Evolutionary conservation across 768 basidiomycete genomes (phyloP), one percentile per base, ranked within the genome.

Genomic region (Leucocoprinus sp.): DNA sequence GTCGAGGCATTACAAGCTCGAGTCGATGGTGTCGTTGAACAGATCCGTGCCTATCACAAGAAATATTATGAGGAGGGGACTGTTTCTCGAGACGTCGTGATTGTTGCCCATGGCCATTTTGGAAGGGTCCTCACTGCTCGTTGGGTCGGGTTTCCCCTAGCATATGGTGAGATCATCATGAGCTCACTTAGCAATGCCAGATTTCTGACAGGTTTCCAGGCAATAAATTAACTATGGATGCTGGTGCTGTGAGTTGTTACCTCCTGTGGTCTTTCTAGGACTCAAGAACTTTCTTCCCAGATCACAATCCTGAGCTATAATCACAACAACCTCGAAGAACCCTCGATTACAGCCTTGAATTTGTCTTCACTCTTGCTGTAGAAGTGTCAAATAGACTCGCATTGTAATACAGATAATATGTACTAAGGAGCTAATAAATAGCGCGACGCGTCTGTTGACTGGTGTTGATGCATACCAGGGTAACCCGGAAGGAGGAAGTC

Each of bases 101-200:
- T 98, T 56, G 79, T 97, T 49, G 88, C 91, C 0, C 93, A 97
- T 61, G 92, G 86, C 0, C 85, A 92, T 62, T 81, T 86, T 60
- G 87, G 75, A 43, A 76, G 85, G 31, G 74, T 76, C 37, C 68
- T 91, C 54, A 84, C 93, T 43, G 69, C 88, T 11, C 82, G 91
- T 37, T 95, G 91, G 91, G 77, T 86, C 50, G 64, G 73, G 19
- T 77, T 88, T 55, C 78, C 80, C 2, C 66, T 89, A 18, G 60
- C 61, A 8, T 62, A 76, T 28, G 82, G 80, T 78, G 63, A 9
- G 65, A 8, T 19, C 37, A n/a, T 23, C 34, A 22, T 37, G 23
- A 29, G 27, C n/a, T 14, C 9, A 12, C 14, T 7, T 4, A 4
- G 9, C 31, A 42, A 19, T 26, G 4, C 8, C 7, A 26, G 23